Evolutionary conservation across 2,329 filamentous ascomycete species (phyloP).

Genomic region (Botrytis elliptica): DNA sequence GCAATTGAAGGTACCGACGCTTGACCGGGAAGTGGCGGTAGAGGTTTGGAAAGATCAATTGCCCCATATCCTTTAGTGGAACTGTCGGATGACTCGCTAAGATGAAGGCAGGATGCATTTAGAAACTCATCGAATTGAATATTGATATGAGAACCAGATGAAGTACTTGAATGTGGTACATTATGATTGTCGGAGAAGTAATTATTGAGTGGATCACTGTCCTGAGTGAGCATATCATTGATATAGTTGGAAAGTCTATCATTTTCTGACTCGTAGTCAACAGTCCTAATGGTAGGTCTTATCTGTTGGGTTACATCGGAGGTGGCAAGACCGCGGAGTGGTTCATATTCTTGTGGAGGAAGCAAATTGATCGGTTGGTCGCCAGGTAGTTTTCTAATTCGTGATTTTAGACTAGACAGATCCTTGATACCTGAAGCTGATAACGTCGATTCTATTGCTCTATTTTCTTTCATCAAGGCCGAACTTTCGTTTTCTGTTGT

Average conservation of each 20-base stretch:
- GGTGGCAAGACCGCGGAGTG: not conserved
- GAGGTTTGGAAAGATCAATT: conserved; percentile 10
- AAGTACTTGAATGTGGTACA: not conserved
- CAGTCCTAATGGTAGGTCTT: not conserved
- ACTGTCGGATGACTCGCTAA: not conserved
- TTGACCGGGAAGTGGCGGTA: conserved; percentile 1
- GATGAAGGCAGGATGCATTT: conserved; percentile 1
- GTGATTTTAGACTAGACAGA: not conserved
- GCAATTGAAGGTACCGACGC: not conserved
- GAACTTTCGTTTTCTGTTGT: conserved; percentile 27
- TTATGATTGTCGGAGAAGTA: not conserved
- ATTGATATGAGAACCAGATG: not conserved
- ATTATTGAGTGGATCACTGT: not conserved
- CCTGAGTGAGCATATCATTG: not conserved
- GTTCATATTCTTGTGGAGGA: not conserved
- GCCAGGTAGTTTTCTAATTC: too few relatives aligned
- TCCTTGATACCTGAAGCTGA: not conserved
- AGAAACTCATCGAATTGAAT: conserved; percentile 7
- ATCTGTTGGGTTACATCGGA: not conserved
- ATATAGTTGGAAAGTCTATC: conserved; percentile 13
- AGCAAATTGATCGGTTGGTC: not conserved
- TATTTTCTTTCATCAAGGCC: conserved; percentile 31
- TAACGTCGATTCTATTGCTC: conserved; percentile 26
- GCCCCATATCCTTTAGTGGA: not conserved
- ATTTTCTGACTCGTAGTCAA: conserved; percentile 5